Percentiles rank a stretch among this genome's conserved stretches.
Conservation (phyloP, 2,329 filamentous ascomycete species). For the Emergomyces africanus region DNA sequence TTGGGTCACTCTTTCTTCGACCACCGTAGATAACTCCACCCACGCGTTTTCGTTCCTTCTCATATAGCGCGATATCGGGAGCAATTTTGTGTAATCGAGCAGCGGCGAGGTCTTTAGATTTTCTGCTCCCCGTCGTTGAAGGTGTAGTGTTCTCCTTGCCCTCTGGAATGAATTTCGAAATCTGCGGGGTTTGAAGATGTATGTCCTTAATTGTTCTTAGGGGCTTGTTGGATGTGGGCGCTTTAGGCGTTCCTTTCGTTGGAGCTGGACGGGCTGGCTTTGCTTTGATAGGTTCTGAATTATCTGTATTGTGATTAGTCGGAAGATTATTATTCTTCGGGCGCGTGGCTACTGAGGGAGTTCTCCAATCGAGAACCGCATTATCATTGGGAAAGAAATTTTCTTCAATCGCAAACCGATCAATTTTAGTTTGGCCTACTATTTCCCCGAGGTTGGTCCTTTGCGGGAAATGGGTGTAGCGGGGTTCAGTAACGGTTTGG, state of each 20-base stretch:
- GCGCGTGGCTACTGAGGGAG: constrained; percentile 21
- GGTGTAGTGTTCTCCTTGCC: constrained; percentile 81
- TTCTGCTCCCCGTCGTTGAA: constrained; percentile 61
- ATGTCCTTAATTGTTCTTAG: constrained; percentile 18
- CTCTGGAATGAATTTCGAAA: constrained; percentile 38
- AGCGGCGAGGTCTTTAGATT: constrained; percentile 77
- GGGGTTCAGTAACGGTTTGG: constrained; percentile 56
- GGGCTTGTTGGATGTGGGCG: constrained; percentile 14
- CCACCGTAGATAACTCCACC: constrained; percentile 52
- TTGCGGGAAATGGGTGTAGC: constrained; percentile 75
- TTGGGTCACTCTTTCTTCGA: constrained; percentile 34
- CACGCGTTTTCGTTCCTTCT: constrained; percentile 82
- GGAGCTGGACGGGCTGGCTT: constrained; percentile 11
- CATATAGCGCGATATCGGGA: constrained; percentile 75
- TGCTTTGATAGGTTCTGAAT: constrained; percentile 3
- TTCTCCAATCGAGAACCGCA: constrained; percentile 8
- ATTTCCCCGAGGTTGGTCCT: constrained; percentile 88
- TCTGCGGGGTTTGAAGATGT: constrained; percentile 39
- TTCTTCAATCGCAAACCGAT: constrained; percentile 59
- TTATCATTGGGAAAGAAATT: constrained; percentile 42
- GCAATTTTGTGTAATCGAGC: constrained; percentile 63
- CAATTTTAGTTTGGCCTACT: constrained; percentile 75
- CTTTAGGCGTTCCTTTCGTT: constrained; percentile 14
- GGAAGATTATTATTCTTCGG: constrained; percentile 22
- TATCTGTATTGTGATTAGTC: background rate